Conservation (phyloP, 2,329 filamentous ascomycete genomes). For the Fusarium protoensiforme region DNA sequence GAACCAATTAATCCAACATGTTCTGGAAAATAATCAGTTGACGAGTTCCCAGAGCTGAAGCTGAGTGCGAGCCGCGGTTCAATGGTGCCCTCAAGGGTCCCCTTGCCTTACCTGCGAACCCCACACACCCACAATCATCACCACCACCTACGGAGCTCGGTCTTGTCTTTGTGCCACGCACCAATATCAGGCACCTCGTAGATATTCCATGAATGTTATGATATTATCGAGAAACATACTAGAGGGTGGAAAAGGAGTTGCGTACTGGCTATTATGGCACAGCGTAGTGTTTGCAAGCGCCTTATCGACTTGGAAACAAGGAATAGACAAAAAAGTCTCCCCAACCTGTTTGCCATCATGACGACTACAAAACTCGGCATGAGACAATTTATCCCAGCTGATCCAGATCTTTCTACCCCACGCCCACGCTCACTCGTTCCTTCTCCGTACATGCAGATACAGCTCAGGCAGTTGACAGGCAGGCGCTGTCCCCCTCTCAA, state of each 20-base stretch:
- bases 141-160: background rate
- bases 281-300: background rate
- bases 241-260: background rate
- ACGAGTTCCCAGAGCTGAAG: background rate
- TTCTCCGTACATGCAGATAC: background rate
- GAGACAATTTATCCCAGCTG: background rate
- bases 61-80: conserved; percentile 7
- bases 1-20: background rate
- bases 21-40: background rate
- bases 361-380: background rate
- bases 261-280: background rate
- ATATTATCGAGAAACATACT: background rate
- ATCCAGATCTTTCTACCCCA: background rate
- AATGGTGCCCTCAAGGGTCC: background rate
- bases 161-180: background rate
- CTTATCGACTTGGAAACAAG: background rate
- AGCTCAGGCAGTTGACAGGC: background rate
- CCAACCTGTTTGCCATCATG: background rate
- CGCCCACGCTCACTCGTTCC: background rate
- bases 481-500: background rate
- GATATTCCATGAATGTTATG: background rate
- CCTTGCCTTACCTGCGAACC: conserved; percentile 1
- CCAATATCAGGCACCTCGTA: conserved; percentile 7
- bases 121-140: conserved; percentile 1
- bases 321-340: background rate